phyloP scores from a whole-genome alignment of 768 basidiomycete genomes.

The Coprinopsis sp. region DNA sequence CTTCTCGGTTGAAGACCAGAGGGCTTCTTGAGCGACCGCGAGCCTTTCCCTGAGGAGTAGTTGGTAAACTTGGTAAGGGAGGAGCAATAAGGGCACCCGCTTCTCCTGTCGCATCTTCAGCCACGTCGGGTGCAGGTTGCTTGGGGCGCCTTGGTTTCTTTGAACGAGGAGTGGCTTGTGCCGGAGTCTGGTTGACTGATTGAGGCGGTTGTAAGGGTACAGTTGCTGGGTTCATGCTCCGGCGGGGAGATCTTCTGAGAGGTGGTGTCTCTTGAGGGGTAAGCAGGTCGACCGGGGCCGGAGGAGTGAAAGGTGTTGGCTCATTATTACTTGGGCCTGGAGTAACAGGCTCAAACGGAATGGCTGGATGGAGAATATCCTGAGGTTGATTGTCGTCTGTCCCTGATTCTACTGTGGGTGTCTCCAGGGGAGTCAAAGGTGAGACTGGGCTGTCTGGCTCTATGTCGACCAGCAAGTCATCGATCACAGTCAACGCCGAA shows the following conservation, averaged over 20 bases:
- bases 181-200: neutral
- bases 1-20: slow-evolving; percentile 30
- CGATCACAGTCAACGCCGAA: too few relatives aligned
- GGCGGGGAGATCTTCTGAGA: slow-evolving; percentile 33
- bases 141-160: slow-evolving; percentile 19
- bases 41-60: slow-evolving; percentile 16
- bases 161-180: slow-evolving; percentile 14
- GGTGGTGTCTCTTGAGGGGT: slow-evolving; percentile 17
- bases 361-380: neutral
- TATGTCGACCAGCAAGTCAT: too few relatives aligned
- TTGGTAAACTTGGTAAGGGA: slow-evolving; percentile 11
- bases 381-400: too few relatives aligned
- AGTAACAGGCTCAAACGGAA: too few relatives aligned
- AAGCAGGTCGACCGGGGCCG: neutral
- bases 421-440: too few relatives aligned
- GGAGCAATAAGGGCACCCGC: slow-evolving; percentile 11
- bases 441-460: too few relatives aligned
- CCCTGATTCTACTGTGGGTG: too few relatives aligned
- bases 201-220: slow-evolving; percentile 10
- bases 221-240: slow-evolving; percentile 29
- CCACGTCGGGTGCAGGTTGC: slow-evolving; percentile 13
- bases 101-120: slow-evolving; percentile 20
- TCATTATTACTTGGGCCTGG: too few relatives aligned
- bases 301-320: slow-evolving; percentile 4
- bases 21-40: slow-evolving; percentile 17